A percentile compares a stretch with the other conserved stretches of the same genome.
Conservation (phyloP, 83 land plant genomes). For the Diphasiastrum complanatum region DNA sequence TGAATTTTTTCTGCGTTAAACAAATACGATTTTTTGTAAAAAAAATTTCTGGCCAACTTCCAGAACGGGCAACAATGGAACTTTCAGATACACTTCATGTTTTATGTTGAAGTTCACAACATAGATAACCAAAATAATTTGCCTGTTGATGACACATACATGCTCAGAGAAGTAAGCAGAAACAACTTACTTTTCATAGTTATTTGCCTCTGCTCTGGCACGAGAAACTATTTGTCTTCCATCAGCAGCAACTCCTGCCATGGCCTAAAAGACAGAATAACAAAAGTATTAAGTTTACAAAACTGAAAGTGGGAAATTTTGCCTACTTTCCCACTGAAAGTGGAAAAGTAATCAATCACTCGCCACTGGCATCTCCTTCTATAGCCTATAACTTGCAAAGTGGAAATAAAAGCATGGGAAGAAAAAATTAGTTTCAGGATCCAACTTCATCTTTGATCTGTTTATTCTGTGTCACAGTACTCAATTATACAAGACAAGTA, state of each 20-base stretch:
- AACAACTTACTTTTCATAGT: constrained; percentile 54
- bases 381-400: background rate
- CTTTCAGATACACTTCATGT: no score
- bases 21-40: no score
- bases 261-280: constrained; percentile 39
- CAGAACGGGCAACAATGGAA: no score
- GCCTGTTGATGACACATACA: background rate
- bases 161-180: background rate
- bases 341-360: background rate
- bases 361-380: background rate
- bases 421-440: background rate
- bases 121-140: background rate
- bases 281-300: background rate
- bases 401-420: background rate
- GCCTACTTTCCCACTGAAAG: background rate
- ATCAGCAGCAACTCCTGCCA: constrained; percentile 97
- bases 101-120: background rate
- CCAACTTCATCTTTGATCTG: no score
- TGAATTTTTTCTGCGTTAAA: no score
- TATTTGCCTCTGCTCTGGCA: constrained; percentile 76
- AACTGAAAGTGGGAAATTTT: background rate
- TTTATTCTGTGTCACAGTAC: background rate
- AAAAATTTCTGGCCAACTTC: no score
- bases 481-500: background rate
- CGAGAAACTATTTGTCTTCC: constrained; percentile 92